These are phyloP conservation scores for Ophiocordyceps unilateralis DNA, from an alignment of 2,329 filamentous ascomycete species.

Conservation along the genomic window DNA sequence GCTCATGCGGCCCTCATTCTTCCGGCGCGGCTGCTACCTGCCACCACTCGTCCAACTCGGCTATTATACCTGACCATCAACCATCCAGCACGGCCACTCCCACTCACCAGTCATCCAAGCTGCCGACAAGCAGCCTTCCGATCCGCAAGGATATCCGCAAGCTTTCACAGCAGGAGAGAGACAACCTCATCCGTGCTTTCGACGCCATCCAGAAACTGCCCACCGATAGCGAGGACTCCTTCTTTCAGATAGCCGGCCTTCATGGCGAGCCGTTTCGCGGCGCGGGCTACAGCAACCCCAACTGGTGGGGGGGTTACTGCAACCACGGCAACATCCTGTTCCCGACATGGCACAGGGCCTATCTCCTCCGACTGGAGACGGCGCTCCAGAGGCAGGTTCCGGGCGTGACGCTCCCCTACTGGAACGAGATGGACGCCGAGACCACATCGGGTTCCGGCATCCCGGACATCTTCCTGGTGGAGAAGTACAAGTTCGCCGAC, in stretches of 20 bases:
- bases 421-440: slow-evolving; percentile 5
- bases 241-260: slow-evolving; percentile 10
- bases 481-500: slow-evolving; percentile 1
- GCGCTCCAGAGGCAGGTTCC: slow-evolving; percentile 5
- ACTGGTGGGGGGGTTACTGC: slow-evolving; percentile 14
- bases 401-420: slow-evolving; percentile 8
- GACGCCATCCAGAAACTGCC: not conserved
- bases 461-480: slow-evolving; percentile 2
- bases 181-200: not conserved
- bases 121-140: not conserved
- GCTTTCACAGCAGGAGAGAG: not conserved
- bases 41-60: no score
- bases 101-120: no score
- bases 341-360: slow-evolving; percentile 14
- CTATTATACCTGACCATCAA: no score
- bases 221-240: slow-evolving; percentile 7
- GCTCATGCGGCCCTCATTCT: no score
- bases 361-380: slow-evolving; percentile 9
- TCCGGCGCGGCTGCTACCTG: no score
- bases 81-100: not conserved
- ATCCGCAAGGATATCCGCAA: not conserved
- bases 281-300: slow-evolving; percentile 4
- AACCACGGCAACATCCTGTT: slow-evolving; percentile 12
- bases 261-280: slow-evolving; percentile 12
- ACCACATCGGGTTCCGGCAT: not conserved